Evolutionary conservation across 176 grass and related monocot species (phyloP), one percentile per base, ranked within the genome.

Genomic region (Oryza meridionalis): DNA sequence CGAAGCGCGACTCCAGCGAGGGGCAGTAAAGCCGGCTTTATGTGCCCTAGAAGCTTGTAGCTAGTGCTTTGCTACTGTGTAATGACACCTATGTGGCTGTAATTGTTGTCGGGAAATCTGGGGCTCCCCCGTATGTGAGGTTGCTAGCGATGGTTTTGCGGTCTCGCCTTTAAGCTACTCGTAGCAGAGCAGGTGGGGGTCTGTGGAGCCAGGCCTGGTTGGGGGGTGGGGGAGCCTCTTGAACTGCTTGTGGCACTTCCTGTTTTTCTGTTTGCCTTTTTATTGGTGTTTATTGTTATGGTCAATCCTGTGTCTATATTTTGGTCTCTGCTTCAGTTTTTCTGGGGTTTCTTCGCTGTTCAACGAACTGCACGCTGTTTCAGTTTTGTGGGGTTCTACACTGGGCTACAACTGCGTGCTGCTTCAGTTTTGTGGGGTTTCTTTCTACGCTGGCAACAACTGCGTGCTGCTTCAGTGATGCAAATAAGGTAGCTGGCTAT

Each of bases 11-110:
- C 72, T 89, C 82, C 3, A 73, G 79, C 3, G 85, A 87, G 40
- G 81, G 69, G 40, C 84, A 91, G 84, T 91, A 91, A 91, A 81
- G 76, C 51, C 2, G 14, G 71, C 10, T 87, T 76, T 87, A 76
- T 35, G 87, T 65, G 71, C 87, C 86, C 77, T 68, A 70, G 82
- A 89, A 80, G 75, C 82, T 76, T 81, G 77, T 81, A 70, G 47
- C 70, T 88, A 84, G 84, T 84, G 81, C 76, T 65, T 65, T 84
- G 65, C 76, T 81, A 61, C 21, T 84, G 85, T 91, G 69, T 72
- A 90, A 71, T 79, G 89, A 44, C 88, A 45, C 17, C 40, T 70
- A 43, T 26, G 55, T 90, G 78, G 78, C 31, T 83, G 82, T 86
- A 74, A 82, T 86, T 86, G 16, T 82, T 82, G 58, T 81, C 43